Conservation (phyloP, 2,329 filamentous ascomycete genomes). For the Aureobasidium sp. region DNA sequence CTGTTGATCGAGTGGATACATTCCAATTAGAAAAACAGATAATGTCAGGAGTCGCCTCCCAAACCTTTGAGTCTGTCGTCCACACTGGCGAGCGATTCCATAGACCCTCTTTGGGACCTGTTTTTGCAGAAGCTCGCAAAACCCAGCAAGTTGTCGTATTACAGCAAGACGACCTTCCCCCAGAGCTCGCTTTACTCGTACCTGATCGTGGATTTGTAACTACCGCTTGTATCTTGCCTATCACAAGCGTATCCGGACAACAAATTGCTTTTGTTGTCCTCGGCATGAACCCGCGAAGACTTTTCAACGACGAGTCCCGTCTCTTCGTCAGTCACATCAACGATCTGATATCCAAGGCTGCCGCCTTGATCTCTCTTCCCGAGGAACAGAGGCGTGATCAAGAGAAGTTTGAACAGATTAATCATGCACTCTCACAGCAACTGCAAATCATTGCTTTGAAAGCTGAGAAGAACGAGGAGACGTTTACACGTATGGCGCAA, state of each 20-base stretch:
- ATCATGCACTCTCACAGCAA: constrained; percentile 29
- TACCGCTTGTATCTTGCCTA: constrained; percentile 10
- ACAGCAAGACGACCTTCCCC: constrained; percentile 3
- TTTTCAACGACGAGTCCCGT: constrained; percentile 31
- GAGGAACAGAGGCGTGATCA: constrained; percentile 15
- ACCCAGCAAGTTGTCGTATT: constrained; percentile 11
- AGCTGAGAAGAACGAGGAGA: constrained; percentile 27
- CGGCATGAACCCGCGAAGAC: constrained; percentile 30
- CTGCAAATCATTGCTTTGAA: constrained; percentile 24
- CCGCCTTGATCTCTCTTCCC: constrained; percentile 26
- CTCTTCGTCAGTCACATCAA: constrained; percentile 28
- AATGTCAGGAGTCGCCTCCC: background rate
- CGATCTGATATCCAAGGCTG: constrained; percentile 30
- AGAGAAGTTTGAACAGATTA: constrained; percentile 28
- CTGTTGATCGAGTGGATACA: background rate
- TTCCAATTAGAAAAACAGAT: constrained; percentile 15
- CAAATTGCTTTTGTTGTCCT: constrained; percentile 32
- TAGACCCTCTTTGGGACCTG: background rate
- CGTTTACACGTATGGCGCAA: constrained; percentile 33
- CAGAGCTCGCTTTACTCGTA: constrained; percentile 6
- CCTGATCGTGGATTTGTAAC: constrained; percentile 9
- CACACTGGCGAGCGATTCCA: constrained; percentile 11
- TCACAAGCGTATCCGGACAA: constrained; percentile 23
- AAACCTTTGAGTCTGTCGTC: background rate
- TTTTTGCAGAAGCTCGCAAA: constrained; percentile 10